phyloP scores from a whole-genome alignment of 2,329 filamentous ascomycete genomes.

The Diaporthe capsici region DNA sequence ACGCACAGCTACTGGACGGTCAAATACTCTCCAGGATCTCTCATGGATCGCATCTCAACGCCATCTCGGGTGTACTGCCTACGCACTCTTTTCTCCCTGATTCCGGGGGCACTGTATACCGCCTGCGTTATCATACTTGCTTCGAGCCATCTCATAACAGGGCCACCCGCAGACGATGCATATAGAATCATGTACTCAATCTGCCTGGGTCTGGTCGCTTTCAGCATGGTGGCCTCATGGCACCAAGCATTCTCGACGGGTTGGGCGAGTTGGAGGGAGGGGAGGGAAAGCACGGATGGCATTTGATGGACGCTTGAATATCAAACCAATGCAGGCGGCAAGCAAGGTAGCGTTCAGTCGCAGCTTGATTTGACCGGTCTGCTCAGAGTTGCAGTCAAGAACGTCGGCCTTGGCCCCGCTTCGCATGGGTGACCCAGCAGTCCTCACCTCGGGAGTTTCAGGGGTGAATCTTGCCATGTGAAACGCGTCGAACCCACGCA shows the following conservation, averaged over 20 bases:
- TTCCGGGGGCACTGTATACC: neutral
- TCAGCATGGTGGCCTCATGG: conserved; percentile 6
- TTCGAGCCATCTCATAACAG: neutral
- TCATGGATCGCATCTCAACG: neutral
- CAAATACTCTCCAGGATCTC: conserved; percentile 1
- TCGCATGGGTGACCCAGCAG: conserved; percentile 3
- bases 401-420: neutral
- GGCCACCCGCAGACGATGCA: conserved; percentile 1
- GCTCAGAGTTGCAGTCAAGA: conserved; percentile 6
- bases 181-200: conserved; percentile 11
- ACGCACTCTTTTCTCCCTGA: neutral
- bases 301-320: neutral
- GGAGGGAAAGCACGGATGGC: neutral
- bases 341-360: neutral
- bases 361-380: neutral
- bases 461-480: conserved; percentile 1
- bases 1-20: conserved; percentile 4
- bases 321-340: neutral
- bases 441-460: conserved; percentile 5
- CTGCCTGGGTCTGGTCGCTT: conserved; percentile 1
- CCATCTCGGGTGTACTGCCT: neutral
- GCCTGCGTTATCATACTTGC: neutral
- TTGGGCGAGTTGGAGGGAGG: neutral
- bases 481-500: neutral
- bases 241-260: conserved; percentile 1